Evolutionary conservation across 805 yeast genomes (phyloP).

Genomic region (Sugiyamaella smithiae): DNA sequence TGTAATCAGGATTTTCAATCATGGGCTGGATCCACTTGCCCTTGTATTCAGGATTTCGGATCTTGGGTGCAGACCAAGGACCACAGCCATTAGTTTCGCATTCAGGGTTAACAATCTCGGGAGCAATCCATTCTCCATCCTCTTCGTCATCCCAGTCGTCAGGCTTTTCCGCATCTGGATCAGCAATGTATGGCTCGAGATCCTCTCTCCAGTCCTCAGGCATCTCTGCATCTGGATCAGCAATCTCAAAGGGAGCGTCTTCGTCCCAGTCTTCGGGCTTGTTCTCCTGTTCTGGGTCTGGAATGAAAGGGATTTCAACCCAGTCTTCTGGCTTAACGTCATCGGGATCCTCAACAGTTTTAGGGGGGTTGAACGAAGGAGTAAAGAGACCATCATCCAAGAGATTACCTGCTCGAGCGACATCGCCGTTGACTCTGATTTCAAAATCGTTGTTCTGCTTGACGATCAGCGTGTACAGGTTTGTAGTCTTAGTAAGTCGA

Average conservation of each 20-base stretch:
- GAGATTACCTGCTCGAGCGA: slow-evolving; percentile 66
- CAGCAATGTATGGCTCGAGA: slow-evolving; percentile 54
- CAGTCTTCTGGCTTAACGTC: slow-evolving; percentile 75
- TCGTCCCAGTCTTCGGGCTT: slow-evolving; percentile 90
- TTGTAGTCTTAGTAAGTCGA: slow-evolving; percentile 48
- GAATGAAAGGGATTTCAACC: slow-evolving; percentile 67
- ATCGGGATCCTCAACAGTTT: slow-evolving; percentile 52
- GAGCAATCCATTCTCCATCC: slow-evolving; percentile 83
- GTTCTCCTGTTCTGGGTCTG: slow-evolving; percentile 59
- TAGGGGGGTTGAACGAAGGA: slow-evolving; percentile 71
- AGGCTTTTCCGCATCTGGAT: slow-evolving; percentile 67
- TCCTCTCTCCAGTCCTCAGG: slow-evolving; percentile 83
- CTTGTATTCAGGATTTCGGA: slow-evolving; percentile 65
- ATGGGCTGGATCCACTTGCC: slow-evolving; percentile 78
- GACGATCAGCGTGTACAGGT: slow-evolving; percentile 75
- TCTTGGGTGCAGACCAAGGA: slow-evolving; percentile 64
- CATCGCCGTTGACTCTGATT: slow-evolving; percentile 77
- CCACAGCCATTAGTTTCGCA: slow-evolving; percentile 69
- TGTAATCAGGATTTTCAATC: slow-evolving; percentile 69
- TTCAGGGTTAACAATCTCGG: slow-evolving; percentile 66
- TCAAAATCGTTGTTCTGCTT: slow-evolving; percentile 66
- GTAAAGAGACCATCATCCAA: slow-evolving; percentile 51
- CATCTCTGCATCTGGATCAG: slow-evolving; percentile 62
- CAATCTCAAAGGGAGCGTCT: slow-evolving; percentile 57
- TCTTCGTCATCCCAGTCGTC: slow-evolving; percentile 86